A percentile compares a stretch with the other conserved stretches of the same genome.
Evolutionary conservation across 441 rosid genomes (phyloP).

Genomic region (Pelargonium australe): DNA sequence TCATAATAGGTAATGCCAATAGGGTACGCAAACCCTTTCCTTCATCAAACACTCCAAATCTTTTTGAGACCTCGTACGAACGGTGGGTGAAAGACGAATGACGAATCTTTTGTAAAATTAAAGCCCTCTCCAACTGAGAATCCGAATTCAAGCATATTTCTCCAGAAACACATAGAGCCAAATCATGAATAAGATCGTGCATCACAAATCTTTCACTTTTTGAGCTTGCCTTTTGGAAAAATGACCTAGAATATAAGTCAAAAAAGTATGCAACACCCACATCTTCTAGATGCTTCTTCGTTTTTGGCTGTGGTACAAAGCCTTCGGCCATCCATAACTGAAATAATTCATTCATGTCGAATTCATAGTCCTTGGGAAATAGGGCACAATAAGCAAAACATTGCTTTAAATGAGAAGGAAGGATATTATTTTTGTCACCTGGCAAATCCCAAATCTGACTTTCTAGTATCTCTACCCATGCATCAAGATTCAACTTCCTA

Average conservation of each 20-base stretch:
- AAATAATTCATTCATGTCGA: neutral
- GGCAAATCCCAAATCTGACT: constrained; percentile 5
- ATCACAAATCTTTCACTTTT: neutral
- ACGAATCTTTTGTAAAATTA: neutral
- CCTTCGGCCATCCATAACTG: constrained; percentile 15
- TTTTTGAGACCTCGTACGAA: too few relatives aligned
- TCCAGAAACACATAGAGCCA: neutral
- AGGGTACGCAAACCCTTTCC: too few relatives aligned
- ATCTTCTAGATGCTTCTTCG: neutral
- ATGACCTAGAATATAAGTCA: neutral
- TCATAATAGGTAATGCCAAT: too few relatives aligned
- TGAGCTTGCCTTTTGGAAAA: constrained; percentile 8
- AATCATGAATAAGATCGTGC: constrained; percentile 16
- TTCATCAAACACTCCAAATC: too few relatives aligned
- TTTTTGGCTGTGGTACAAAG: neutral
- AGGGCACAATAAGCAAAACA: constrained; percentile 14
- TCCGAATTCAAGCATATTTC: neutral
- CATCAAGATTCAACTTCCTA: neutral
- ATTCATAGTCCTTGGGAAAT: neutral
- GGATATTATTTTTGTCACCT: neutral
- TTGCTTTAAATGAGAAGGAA: neutral
- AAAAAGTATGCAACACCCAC: neutral
- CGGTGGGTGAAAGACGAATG: too few relatives aligned
- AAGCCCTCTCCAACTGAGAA: neutral
- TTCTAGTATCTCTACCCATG: constrained; percentile 5